Base-by-base conservation (phyloP, 1,139 yeast species). In the Nakaseomyces bracarensis region DNA sequence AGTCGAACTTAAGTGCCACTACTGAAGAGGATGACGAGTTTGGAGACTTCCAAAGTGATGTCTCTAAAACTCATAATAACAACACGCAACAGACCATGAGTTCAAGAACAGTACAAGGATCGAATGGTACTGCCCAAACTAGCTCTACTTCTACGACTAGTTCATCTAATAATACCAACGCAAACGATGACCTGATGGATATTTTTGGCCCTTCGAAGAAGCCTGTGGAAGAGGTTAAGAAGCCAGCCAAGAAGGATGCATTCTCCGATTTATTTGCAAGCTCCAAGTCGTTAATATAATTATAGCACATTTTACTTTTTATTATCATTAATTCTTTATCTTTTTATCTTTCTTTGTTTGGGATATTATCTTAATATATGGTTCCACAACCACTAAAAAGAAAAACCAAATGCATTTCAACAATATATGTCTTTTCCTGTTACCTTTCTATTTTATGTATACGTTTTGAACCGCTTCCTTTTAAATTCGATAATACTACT, bases 41-140 rank as follows among this genome's bases (percentile, higher is more conserved):
- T 45, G 67, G 66, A 9, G 66, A 61, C 28, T 63, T 61, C 51
- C 65, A 62, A 48, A 53, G 57, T 34, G 64, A 59, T 16, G 35
- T 40, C 16, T 14, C 33, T 43, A 13, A 42, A 30, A 21, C 42
- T 41, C 31, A 30, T 30, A n/a, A 33, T 25, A 16, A 23, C 37
- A 10, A 22, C 11, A 18, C 37, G 18, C 20, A 39, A 16, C 35
- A 16, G 18, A 11, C 26, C 3, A 5, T 30, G n/a, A 22, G 22
- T 4, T 30, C 34, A 1, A 30, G 13, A 30, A 2, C 23, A 14
- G 8, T 28, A 10, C 14, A 13, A 10, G 31, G 40, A 16, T 37
- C 26, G 16, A 28, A 28, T 20, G 27, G 20, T 21, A 29, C 16
- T 20, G n/a, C 30, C 25, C 26, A 15, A 16, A 38, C 18, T 8